Base-by-base conservation (phyloP, 805 yeast species). In the Scheffersomyces ergatensis region DNA sequence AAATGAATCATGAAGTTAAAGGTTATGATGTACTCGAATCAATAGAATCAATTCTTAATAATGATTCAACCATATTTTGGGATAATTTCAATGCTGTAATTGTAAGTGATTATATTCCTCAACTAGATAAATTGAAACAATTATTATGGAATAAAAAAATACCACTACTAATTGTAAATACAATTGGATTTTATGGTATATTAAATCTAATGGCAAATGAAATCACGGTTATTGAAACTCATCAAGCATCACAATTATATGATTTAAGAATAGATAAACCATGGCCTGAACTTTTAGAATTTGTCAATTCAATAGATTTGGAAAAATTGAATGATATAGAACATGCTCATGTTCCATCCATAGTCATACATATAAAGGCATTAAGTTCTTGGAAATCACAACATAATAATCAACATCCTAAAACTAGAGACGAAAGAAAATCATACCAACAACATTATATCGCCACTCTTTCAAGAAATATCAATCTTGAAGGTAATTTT, bases 241-340 rank as follows among this genome's bases (percentile, higher is more conserved):
- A 70, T 50, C 95, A 89, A 57, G 80, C 82, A 0, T 80, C 65
- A 56, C 66, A 76, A 7, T 53, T 82, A 2, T 78, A 72, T 19
- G 96, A 88, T 51, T 61, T 89, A 43, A 64, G 95, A 38, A 60
- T 89, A 2, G 82, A 80, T 44, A 41, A 56, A 4, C 86, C 93
- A 1, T 92, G 97, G 96, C 62, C 70, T 1, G 89, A 85, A 48
- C 60, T 89, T 6, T 58, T 60, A 27, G 63, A 60, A 0, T 80
- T 71, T 48, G 69, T 76, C 13, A 76, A 78, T 36, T 58, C 76
- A 0, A 65, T 81, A 34, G 78, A 82, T 40, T 47, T 85, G 11
- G 66, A 67, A 1, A 23, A 45, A 0, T 43, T 83, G 29, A 74
- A 70, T 35, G 76, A 70, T 31, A 64, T 64, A 4, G 71, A 67